These are phyloP conservation scores for Fomitopsis betulina DNA, from an alignment of 1,284 basidiomycete genomes.

Conservation along the genomic window DNA sequence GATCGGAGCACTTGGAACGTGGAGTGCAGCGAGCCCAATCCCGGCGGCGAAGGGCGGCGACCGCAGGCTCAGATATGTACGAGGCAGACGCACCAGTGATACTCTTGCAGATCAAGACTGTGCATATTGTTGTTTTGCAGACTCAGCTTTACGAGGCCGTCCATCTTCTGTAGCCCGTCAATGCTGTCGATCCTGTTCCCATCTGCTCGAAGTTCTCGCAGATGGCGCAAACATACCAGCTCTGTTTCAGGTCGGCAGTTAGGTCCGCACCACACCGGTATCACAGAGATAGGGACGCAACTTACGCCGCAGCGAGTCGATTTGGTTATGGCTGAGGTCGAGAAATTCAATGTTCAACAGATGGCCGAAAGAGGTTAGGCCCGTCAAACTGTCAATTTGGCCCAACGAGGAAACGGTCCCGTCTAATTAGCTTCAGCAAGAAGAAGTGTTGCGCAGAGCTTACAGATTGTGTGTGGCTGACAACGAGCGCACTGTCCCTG, in stretches of 20 bases:
- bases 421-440: not conserved
- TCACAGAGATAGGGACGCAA: conserved; percentile 20
- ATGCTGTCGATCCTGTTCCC: conserved; percentile 75
- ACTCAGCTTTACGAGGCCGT: conserved; percentile 80
- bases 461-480: conserved; percentile 78
- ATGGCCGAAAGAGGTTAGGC: conserved; percentile 87
- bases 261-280: not conserved
- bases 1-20: conserved; percentile 16
- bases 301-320: conserved; percentile 85
- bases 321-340: conserved; percentile 88
- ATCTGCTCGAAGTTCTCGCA: conserved; percentile 88
- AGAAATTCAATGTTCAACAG: conserved; percentile 83
- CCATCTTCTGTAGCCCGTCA: conserved; percentile 78
- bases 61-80: not conserved
- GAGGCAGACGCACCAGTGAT: conserved; percentile 49
- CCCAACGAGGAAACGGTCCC: not conserved
- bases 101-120: conserved; percentile 56
- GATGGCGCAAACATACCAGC: conserved; percentile 77
- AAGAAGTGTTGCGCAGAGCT: conserved; percentile 19
- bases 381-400: conserved; percentile 55
- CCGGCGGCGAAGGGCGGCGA: conserved; percentile 2
- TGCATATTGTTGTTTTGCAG: conserved; percentile 74
- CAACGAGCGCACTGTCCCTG: conserved; percentile 73
- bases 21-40: conserved; percentile 10
- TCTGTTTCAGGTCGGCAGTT: conserved; percentile 41